These are phyloP conservation scores for Murraya koenigii DNA, from an alignment of 345 rosid genomes.

Conservation along the genomic window DNA sequence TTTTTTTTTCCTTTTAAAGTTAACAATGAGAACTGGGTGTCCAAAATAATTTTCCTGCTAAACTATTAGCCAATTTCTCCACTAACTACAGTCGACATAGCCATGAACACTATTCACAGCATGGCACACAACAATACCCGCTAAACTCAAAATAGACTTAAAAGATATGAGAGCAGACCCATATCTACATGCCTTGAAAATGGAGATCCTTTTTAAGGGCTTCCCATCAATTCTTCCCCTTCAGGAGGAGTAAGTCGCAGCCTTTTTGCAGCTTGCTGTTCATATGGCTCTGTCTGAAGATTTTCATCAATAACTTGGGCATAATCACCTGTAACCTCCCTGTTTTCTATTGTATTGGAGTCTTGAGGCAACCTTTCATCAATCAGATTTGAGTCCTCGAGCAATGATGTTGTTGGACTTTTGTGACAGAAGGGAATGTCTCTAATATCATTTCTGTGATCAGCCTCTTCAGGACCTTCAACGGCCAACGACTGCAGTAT, in stretches of 20 bases:
- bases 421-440: slow-evolving; percentile 13
- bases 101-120: slow-evolving; percentile 25
- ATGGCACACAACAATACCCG: not conserved
- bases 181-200: slow-evolving; percentile 16
- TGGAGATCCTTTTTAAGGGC: slow-evolving; percentile 30
- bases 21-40: not conserved
- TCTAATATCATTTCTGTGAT: slow-evolving; percentile 19
- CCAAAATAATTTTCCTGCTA: slow-evolving; percentile 6
- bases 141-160: not conserved
- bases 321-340: slow-evolving; percentile 8
- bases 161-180: not conserved
- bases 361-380: slow-evolving; percentile 34
- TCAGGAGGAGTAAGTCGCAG: slow-evolving; percentile 39
- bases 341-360: slow-evolving; percentile 16
- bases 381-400: slow-evolving; percentile 23
- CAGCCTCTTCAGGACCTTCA: slow-evolving; percentile 23
- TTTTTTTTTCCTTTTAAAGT: too few relatives aligned
- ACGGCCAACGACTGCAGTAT: slow-evolving; percentile 26
- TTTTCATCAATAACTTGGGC: not conserved
- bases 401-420: slow-evolving; percentile 13
- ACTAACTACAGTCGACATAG: not conserved
- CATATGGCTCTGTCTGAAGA: slow-evolving; percentile 28
- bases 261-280: slow-evolving; percentile 58
- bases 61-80: not conserved
- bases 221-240: slow-evolving; percentile 19